Base-by-base conservation (phyloP, 1,139 yeast genomes). In the Diutina mesorugosa region DNA sequence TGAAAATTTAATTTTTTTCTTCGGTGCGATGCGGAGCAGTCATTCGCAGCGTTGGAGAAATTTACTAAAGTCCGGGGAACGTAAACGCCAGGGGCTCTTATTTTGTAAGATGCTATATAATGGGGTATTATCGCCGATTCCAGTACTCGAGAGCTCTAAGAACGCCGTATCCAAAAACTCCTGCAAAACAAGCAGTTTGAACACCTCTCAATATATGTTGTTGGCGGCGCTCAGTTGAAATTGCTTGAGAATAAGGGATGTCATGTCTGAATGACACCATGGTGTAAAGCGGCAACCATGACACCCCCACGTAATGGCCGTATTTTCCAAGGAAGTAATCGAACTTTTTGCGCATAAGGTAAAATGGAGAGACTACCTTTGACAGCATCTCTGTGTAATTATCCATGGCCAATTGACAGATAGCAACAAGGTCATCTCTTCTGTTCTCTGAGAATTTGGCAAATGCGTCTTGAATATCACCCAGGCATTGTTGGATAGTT, bases 221-320 rank as follows among this genome's bases (percentile, higher is more conserved):
- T 65, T 81, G 90, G 59, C 76, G 76, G 60, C 67, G 69, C 58
- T 79, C 81, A 28, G 76, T 76, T n/a, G 68, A 69, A 28, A 88
- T 76, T 0, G 96, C 96, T 57, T 76, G 74, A 1, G 90, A 79
- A 66, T 91, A 91, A 4, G 86, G 73, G 46, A 90, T 86, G 64
- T 90, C 96, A 12, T 86, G 84, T 61, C 97, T 75, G 70, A 91
- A 91, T 0, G 96, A 86, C 2, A 91, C 87, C 97, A 91, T 90
- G 9, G 96, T 84, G 68, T 91, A 91, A 65, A 91, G 72, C 1
- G 97, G 97, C 48, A 89, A 72, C 97, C 97, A 90, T 51, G 69
- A 70, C 59, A 84, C 82, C 18, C 83, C 67, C n/a, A 57, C 54
- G 8, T 76, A 76, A 59, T 68, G 69, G 38, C 67, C 71, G 16